Evolutionary conservation across 208 protist species (phyloP).

Genomic region (Strigomonas culicis): DNA sequence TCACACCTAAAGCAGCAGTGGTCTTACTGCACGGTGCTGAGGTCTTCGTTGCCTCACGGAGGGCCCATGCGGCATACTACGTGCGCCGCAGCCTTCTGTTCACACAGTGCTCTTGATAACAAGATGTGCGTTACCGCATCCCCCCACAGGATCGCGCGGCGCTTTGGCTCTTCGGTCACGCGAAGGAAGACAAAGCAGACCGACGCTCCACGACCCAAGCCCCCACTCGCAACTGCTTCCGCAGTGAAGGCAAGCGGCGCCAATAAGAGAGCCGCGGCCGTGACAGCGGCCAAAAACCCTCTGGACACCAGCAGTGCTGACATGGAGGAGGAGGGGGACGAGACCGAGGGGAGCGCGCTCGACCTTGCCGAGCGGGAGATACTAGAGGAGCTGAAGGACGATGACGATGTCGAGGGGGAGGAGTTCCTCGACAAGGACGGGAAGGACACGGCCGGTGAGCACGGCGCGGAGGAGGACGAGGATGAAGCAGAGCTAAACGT

Average conservation of each 20-base stretch:
- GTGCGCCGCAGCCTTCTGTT: background rate
- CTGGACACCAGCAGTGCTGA: no score
- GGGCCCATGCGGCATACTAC: no score
- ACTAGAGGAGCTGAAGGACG: conserved; percentile 15
- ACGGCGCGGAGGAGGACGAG: conserved; percentile 5
- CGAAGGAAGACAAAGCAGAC: background rate
- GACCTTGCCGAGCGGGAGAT: conserved; percentile 10
- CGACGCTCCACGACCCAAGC: background rate
- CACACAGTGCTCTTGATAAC: background rate
- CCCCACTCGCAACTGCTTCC: no score
- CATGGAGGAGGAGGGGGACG: conserved; percentile 10
- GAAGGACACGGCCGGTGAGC: background rate
- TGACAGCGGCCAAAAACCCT: no score
- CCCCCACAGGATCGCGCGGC: background rate
- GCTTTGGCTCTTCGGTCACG: conserved; percentile 4
- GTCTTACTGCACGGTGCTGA: no score
- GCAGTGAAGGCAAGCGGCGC: no score
- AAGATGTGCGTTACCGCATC: no score
- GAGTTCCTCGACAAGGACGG: background rate
- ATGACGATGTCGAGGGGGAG: background rate
- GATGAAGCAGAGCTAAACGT: background rate
- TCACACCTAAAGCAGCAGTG: no score
- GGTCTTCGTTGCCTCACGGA: no score
- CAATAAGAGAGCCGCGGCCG: no score
- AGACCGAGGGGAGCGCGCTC: background rate